Evolutionary conservation across 345 rosid genomes (phyloP), one percentile per base, ranked within the genome.

Genomic region (Tarenaya hassleriana): DNA sequence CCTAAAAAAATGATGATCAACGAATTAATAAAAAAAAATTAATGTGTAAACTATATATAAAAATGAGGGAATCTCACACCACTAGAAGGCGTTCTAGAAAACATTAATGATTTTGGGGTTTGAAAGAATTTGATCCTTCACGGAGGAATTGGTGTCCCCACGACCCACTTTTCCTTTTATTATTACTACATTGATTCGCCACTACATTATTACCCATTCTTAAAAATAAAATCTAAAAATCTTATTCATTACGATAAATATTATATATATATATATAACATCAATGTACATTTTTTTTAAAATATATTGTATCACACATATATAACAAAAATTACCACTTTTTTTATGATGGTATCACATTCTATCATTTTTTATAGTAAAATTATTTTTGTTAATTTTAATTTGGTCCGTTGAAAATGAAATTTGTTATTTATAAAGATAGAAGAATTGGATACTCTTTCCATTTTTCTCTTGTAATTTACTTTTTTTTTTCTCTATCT

Each of bases 21-120:
- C n/a, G n/a, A n/a, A 4, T 37, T 20, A 14, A 7, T n/a, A 7
- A 9, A 9, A 10, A 17, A 61, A 16, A 24, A 24, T 5, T n/a
- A n/a, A n/a, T n/a, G n/a, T n/a, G n/a, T n/a, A n/a, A n/a, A n/a
- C n/a, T n/a, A n/a, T n/a, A n/a, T n/a, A n/a, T n/a, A n/a, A 47
- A 66, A 41, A 59, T 46, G 32, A 66, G 40, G 55, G 65, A 66
- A 52, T 58, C 65, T 58, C 47, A 24, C 5, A 53, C 65, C 60
- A 66, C 65, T 66, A 58, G n/a, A n/a, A n/a, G 70, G 63, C 29
- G 55, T 59, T 66, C 65, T 66, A 66, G 70, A 66, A 66, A 60
- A 53, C 64, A 47, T 21, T 46, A 53, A 66, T 66, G 70, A 66
- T 66, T 66, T 66, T 55, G 59, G 46, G 70, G 52, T 66, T 66